These are phyloP conservation scores for Plasmodium sp. DNA, from an alignment of 169 alveolate species.

Conservation along the genomic window DNA sequence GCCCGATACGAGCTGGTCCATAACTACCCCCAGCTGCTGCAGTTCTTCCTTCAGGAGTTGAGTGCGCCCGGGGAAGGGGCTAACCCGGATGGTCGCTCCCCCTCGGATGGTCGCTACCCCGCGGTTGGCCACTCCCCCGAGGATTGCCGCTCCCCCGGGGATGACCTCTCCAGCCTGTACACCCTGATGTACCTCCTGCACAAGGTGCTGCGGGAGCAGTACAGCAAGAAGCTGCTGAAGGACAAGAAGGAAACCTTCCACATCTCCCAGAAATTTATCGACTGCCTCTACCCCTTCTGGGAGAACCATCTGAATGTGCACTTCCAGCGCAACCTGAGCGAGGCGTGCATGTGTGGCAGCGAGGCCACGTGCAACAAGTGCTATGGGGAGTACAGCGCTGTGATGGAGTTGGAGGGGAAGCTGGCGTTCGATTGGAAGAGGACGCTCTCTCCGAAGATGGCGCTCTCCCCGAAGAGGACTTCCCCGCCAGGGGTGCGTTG, in stretches of 20 bases:
- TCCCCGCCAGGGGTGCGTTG: neutral
- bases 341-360: conserved; percentile 26
- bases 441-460: neutral
- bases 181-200: conserved; percentile 30
- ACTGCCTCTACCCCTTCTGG: conserved; percentile 48
- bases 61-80: neutral
- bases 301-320: conserved; percentile 8
- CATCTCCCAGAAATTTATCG: conserved; percentile 24
- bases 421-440: neutral
- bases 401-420: conserved; percentile 1
- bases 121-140: neutral
- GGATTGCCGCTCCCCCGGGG: neutral
- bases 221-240: conserved; percentile 52
- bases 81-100: neutral
- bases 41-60: conserved; percentile 25
- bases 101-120: neutral
- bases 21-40: conserved; percentile 37
- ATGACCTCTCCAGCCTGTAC: neutral
- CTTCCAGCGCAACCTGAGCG: neutral
- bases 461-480: neutral
- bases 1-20: conserved; percentile 65
- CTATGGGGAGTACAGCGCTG: neutral
- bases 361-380: conserved; percentile 35
- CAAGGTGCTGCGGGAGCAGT: conserved; percentile 63
- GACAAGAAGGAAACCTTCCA: conserved; percentile 62